Conservation (phyloP, 345 rosid species). For the Microthlaspi erraticum region DNA sequence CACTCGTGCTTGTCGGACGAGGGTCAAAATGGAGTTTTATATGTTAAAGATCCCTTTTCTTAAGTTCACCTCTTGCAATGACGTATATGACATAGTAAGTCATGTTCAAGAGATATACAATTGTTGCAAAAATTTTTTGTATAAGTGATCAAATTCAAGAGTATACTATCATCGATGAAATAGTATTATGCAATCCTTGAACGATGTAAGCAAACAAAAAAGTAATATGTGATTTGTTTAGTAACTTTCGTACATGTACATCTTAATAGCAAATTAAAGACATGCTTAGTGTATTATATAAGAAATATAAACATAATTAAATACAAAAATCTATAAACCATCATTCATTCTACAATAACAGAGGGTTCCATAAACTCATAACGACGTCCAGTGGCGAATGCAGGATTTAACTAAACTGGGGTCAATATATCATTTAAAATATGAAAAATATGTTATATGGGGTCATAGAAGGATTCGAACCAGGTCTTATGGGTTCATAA, state of each 20-base stretch:
- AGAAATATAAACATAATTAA: neutral
- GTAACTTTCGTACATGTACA: neutral
- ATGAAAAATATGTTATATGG: no score
- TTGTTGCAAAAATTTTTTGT: no score
- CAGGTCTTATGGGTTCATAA: no score
- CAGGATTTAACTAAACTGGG: no score
- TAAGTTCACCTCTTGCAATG: neutral
- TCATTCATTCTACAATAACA: neutral
- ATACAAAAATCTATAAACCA: neutral
- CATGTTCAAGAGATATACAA: neutral
- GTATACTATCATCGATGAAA: neutral
- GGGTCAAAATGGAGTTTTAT: neutral
- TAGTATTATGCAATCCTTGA: neutral
- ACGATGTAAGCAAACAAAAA: neutral
- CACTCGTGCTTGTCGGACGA: constrained; percentile 21
- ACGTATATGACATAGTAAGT: neutral
- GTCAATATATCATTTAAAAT: no score
- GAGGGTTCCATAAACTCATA: neutral
- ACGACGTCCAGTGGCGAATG: no score
- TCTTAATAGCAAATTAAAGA: neutral
- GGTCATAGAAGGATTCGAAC: no score
- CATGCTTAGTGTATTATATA: neutral
- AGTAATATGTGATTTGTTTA: neutral
- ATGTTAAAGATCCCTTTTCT: neutral
- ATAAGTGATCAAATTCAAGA: no score